A percentile compares a stretch with the other conserved stretches of the same genome.
These are phyloP conservation scores for Phytophthora pinifolia DNA, from an alignment of 352 stramenopile genomes.

Conservation along the genomic window DNA sequence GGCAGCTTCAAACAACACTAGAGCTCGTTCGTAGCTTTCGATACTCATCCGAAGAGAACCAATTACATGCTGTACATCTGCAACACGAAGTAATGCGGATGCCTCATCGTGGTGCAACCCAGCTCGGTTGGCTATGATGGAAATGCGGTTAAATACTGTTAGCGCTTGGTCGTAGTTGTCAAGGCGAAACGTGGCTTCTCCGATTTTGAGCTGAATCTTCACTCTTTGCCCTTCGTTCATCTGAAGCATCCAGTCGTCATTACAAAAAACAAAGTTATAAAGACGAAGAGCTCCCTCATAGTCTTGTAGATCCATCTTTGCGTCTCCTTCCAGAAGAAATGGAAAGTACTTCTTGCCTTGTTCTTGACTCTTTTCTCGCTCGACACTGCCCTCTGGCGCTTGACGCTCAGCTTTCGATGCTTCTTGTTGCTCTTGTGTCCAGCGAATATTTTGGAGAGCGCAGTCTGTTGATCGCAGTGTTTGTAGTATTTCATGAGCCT, in stretches of 20 bases:
- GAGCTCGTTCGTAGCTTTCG: constrained; percentile 52
- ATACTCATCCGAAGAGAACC: constrained; percentile 50
- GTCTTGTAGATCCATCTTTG: constrained; percentile 58
- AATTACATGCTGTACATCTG: constrained; percentile 38
- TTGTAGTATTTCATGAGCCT: constrained; percentile 45
- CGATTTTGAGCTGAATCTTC: constrained; percentile 43
- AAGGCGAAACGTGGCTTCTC: constrained; percentile 34
- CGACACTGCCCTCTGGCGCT: constrained; percentile 3
- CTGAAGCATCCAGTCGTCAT: constrained; percentile 39
- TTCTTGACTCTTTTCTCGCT: constrained; percentile 4
- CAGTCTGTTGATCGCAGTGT: constrained; percentile 43
- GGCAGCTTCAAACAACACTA: constrained; percentile 53
- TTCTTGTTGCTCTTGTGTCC: constrained; percentile 44
- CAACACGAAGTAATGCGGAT: constrained; percentile 31
- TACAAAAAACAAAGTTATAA: constrained; percentile 44
- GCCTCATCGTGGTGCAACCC: constrained; percentile 37
- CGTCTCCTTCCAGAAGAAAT: constrained; percentile 55
- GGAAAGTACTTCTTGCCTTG: constrained; percentile 44
- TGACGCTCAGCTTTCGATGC: constrained; percentile 6
- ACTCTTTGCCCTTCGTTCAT: constrained; percentile 35
- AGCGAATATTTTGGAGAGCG: constrained; percentile 38
- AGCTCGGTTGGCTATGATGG: constrained; percentile 36
- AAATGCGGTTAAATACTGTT: constrained; percentile 45
- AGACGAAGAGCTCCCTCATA: constrained; percentile 41
- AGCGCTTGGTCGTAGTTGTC: constrained; percentile 56